A percentile compares a stretch with the other conserved stretches of the same genome.
Conservation (phyloP, 345 rosid species). For the Dovyalis caffra region DNA sequence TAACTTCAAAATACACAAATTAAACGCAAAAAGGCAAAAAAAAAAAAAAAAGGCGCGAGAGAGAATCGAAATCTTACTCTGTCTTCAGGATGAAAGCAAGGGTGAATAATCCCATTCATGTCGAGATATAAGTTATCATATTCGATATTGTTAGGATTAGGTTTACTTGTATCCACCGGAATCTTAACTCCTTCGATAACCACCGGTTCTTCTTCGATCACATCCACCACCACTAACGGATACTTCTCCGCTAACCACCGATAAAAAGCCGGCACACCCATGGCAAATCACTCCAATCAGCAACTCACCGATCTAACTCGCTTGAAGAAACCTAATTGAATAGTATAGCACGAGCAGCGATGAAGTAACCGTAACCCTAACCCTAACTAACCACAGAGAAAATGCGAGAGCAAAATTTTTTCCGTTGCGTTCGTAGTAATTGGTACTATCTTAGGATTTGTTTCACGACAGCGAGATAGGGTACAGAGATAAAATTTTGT, state of each 20-base stretch:
- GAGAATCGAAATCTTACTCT: slow-evolving; percentile 38
- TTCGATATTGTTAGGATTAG: slow-evolving; percentile 78
- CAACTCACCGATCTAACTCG: background rate
- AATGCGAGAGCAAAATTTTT: background rate
- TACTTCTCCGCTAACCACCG: slow-evolving; percentile 91
- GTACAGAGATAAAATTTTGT: background rate
- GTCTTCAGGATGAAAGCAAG: slow-evolving; percentile 97
- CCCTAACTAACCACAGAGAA: background rate
- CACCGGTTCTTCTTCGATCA: slow-evolving; percentile 78
- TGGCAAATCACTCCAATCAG: slow-evolving; percentile 17
- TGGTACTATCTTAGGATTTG: background rate
- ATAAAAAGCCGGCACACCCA: slow-evolving; percentile 98
- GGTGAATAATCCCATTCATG: slow-evolving; percentile 98
- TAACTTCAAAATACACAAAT: background rate
- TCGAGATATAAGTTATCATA: slow-evolving; percentile 94
- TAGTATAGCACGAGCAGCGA: background rate
- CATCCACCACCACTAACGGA: slow-evolving; percentile 71
- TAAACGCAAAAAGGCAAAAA: background rate
- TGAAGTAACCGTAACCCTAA: background rate
- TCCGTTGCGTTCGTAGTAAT: background rate
- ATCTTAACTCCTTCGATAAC: slow-evolving; percentile 56
- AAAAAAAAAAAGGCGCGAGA: background rate
- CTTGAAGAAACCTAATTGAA: background rate
- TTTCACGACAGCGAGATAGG: background rate
- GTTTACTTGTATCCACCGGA: slow-evolving; percentile 79